These are phyloP conservation scores for Fusarium coffeatum DNA, from an alignment of 2,329 filamentous ascomycete genomes.

Conservation along the genomic window DNA sequence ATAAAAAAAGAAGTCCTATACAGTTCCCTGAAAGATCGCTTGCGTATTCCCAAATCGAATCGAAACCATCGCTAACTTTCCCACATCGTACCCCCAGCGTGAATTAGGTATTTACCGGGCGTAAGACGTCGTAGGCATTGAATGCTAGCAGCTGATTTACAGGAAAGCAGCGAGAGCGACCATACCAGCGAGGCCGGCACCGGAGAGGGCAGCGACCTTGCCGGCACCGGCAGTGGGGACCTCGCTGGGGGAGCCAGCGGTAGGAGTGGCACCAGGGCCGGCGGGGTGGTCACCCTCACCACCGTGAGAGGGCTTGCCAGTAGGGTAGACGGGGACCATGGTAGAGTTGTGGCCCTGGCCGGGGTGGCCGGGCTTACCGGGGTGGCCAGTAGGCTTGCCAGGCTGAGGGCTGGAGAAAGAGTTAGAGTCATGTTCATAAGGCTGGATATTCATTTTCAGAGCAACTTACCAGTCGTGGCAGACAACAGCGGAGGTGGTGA, in stretches of 20 bases:
- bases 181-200: conserved; percentile 69
- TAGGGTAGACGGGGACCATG: conserved; percentile 36
- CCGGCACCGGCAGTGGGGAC: conserved; percentile 66
- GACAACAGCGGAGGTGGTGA: conserved; percentile 62
- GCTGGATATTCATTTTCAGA: background rate
- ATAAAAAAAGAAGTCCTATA: conserved; percentile 50
- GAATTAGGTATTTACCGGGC: conserved; percentile 55
- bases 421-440: conserved; percentile 33
- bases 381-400: background rate
- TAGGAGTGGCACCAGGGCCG: conserved; percentile 46
- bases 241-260: conserved; percentile 48
- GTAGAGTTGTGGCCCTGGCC: conserved; percentile 53
- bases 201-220: conserved; percentile 67
- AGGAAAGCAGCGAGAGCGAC: conserved; percentile 70
- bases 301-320: conserved; percentile 30
- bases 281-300: conserved; percentile 20
- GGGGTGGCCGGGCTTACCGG: conserved; percentile 39
- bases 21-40: conserved; percentile 47
- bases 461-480: conserved; percentile 65
- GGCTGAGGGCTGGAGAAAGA: conserved; percentile 22
- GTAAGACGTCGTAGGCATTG: conserved; percentile 56
- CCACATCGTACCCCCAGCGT: conserved; percentile 52
- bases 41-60: conserved; percentile 37
- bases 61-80: conserved; percentile 48
- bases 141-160: conserved; percentile 60